Base-by-base conservation (phyloP, 495 filamentous ascomycete species). In the Daldinia decipiens region DNA sequence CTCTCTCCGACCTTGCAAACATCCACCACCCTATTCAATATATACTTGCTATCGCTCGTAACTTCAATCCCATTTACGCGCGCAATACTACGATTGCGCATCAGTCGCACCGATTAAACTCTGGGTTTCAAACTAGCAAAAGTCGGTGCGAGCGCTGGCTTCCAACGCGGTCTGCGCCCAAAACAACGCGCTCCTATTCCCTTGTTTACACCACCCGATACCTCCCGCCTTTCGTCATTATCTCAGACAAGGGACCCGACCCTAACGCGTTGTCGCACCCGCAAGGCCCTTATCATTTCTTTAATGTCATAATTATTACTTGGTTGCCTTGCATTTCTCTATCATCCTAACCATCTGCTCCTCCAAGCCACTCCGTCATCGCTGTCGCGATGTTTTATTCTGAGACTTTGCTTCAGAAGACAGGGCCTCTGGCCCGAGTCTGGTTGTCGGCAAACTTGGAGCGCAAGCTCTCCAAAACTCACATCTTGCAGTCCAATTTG, bases 391-490 rank as follows among this genome's bases (percentile, higher is more conserved):
- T 99, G 95, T 99, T 99, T 83, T 99, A 97, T 82, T 97, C 95
- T 24, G 95, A 97, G 83, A 93, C 93, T 52, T 88, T 99, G 62
- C 88, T 99, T 67, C 94, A 93, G 60, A 95, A 96, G 89, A 97
- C 93, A 56, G 95, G 96, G 85, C 94, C 95, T 73, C 79, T 99
- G 86, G 96, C 95, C 78, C 92, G 94, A 75, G 95, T 97, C 81
- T 98, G 95, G 95, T 88, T 98, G 67, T 97, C 95, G 29, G 93
- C 94, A 82, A 98, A 98, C 81, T 82, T 97, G 72, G 95, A 98
- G 87, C 93, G 93, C 86, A 98, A 97, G 80, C 88, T 99, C 45
- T 93, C 94, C 65, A 99, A 98, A 80, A 92, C 91, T 60, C 92
- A 98, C 74, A 93, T 98, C 65, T 78, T 98, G 65, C 92, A 96